Percentiles rank a stretch among this genome's conserved stretches.
phyloP scores from a whole-genome alignment of 2,329 filamentous ascomycete species.

The Lachnellula arida region DNA sequence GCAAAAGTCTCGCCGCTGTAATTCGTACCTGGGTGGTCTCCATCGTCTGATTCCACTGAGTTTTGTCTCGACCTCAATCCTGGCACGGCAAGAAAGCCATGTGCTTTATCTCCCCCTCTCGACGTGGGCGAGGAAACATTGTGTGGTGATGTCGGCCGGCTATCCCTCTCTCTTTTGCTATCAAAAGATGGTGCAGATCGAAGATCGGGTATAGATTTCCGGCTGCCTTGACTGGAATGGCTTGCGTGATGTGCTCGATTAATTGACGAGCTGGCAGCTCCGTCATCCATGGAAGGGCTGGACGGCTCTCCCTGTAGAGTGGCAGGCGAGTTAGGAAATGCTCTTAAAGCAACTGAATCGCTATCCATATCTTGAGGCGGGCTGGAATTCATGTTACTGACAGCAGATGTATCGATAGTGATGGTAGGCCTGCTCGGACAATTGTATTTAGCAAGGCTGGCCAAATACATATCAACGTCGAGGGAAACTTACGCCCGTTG shows the following conservation, averaged over 20 bases:
- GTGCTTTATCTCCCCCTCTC: slow-evolving; percentile 42
- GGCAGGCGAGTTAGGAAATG: slow-evolving; percentile 33
- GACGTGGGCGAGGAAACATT: slow-evolving; percentile 60
- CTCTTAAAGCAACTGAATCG: slow-evolving; percentile 32
- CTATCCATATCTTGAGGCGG: slow-evolving; percentile 28
- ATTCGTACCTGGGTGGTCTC: slow-evolving; percentile 41
- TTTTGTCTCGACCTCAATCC: slow-evolving; percentile 58
- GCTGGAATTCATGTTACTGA: slow-evolving; percentile 32
- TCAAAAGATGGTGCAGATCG: slow-evolving; percentile 54
- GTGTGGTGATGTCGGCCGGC: slow-evolving; percentile 61
- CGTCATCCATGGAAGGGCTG: slow-evolving; percentile 33
- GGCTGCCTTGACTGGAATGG: slow-evolving; percentile 27
- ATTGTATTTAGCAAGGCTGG: slow-evolving; percentile 19
- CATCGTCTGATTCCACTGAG: slow-evolving; percentile 59
- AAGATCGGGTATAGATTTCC: slow-evolving; percentile 40
- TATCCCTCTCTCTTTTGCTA: slow-evolving; percentile 44
- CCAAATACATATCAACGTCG: slow-evolving; percentile 4
- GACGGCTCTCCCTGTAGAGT: slow-evolving; percentile 31
- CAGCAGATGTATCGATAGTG: slow-evolving; percentile 52
- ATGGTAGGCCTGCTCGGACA: slow-evolving; percentile 42
- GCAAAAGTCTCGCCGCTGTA: slow-evolving; percentile 38
- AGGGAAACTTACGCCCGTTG: slow-evolving; percentile 32
- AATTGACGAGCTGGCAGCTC: slow-evolving; percentile 11
- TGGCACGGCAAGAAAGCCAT: slow-evolving; percentile 60
- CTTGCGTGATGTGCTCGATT: slow-evolving; percentile 19